Evolutionary conservation across 2,329 filamentous ascomycete species (phyloP).

Genomic region (Penicillium sp.): DNA sequence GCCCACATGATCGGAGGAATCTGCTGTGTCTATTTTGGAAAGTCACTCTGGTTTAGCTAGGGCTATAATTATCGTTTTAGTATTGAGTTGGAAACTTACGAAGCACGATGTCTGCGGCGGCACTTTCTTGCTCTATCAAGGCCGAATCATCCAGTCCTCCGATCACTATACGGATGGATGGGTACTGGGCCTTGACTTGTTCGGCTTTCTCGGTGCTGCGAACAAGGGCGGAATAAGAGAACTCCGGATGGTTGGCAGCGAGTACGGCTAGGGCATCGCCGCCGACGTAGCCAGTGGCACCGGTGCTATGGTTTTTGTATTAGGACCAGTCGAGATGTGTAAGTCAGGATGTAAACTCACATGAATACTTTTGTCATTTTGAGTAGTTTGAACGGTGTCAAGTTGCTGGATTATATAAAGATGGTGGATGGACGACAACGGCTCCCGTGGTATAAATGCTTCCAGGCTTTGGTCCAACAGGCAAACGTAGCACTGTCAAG

Average conservation of each 20-base stretch:
- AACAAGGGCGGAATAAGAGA: constrained; percentile 40
- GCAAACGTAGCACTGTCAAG: no score
- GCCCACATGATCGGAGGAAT: constrained; percentile 40
- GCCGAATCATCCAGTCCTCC: constrained; percentile 50
- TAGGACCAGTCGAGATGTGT: background rate
- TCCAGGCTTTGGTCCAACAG: no score
- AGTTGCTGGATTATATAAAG: background rate
- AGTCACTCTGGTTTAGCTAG: background rate
- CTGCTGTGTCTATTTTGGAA: constrained; percentile 23
- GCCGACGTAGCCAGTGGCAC: constrained; percentile 52
- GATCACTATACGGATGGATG: constrained; percentile 52
- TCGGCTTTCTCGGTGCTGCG: constrained; percentile 40
- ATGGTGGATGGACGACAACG: background rate
- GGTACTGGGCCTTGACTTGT: constrained; percentile 40
- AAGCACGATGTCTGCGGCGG: constrained; percentile 53
- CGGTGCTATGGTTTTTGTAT: constrained; percentile 37
- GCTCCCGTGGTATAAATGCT: no score
- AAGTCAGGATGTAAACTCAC: background rate
- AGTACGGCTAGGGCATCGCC: constrained; percentile 49
- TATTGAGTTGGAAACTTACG: constrained; percentile 28
- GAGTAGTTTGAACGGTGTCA: background rate
- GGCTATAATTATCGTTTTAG: background rate
- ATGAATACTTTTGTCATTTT: constrained; percentile 22
- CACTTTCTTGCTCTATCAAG: constrained; percentile 47
- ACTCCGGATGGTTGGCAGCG: constrained; percentile 41